Evolutionary conservation across 352 stramenopile genomes (phyloP).

Genomic region (Globisporangium takayamanum): DNA sequence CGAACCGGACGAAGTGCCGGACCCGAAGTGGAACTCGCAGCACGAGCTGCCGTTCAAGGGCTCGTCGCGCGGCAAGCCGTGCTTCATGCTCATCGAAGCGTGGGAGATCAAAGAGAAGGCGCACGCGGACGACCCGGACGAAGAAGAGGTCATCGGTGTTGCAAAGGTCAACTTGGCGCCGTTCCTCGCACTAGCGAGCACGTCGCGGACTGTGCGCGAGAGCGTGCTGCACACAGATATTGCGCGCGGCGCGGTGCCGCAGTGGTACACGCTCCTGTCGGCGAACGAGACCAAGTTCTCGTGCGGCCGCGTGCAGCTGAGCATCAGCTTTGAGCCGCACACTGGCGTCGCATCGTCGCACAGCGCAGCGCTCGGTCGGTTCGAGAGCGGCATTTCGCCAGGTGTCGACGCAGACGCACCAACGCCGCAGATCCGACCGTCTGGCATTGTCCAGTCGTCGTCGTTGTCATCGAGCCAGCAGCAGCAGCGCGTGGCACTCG

Average conservation of each 20-base stretch:
- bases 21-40: slow-evolving; percentile 81
- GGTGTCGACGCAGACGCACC: slow-evolving; percentile 40
- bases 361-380: slow-evolving; percentile 1
- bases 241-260: slow-evolving; percentile 67
- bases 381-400: slow-evolving; percentile 21
- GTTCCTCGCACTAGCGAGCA: slow-evolving; percentile 80
- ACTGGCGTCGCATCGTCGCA: slow-evolving; percentile 9
- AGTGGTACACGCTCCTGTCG: slow-evolving; percentile 85
- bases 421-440: slow-evolving; percentile 45
- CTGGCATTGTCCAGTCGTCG: slow-evolving; percentile 32
- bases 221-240: slow-evolving; percentile 84
- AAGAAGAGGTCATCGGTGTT: slow-evolving; percentile 73
- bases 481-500: slow-evolving; percentile 42
- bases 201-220: slow-evolving; percentile 71
- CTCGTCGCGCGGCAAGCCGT: slow-evolving; percentile 68
- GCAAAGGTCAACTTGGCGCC: slow-evolving; percentile 84
- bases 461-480: slow-evolving; percentile 13
- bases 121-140: slow-evolving; percentile 25
- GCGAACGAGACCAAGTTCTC: slow-evolving; percentile 81
- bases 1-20: slow-evolving; percentile 39
- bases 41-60: slow-evolving; percentile 68
- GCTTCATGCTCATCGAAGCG: slow-evolving; percentile 84
- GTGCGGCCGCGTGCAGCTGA: slow-evolving; percentile 79
- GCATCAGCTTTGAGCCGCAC: slow-evolving; percentile 74
- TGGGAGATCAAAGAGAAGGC: slow-evolving; percentile 56